These are phyloP conservation scores for Coniosporium tulheliwenetii DNA, from an alignment of 2,329 filamentous ascomycete genomes.

Conservation along the genomic window DNA sequence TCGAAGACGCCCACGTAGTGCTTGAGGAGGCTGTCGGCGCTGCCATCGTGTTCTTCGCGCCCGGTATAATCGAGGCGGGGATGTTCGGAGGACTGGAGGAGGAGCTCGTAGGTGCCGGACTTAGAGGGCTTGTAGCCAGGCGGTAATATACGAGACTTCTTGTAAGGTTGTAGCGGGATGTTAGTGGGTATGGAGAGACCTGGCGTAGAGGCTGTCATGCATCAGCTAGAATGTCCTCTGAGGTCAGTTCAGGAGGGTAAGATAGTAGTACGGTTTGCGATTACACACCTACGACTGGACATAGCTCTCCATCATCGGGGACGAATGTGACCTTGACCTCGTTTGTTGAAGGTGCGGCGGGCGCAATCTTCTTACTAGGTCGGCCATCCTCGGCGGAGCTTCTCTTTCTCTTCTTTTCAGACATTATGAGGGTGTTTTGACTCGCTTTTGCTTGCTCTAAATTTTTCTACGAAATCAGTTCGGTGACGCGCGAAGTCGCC, in stretches of 20 bases:
- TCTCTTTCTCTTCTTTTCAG: slow-evolving; percentile 37
- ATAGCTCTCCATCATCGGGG: slow-evolving; percentile 2
- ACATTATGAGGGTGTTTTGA: background rate
- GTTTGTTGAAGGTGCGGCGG: slow-evolving; percentile 4
- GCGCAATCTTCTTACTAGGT: slow-evolving; percentile 21
- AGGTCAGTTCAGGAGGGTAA: slow-evolving; percentile 2
- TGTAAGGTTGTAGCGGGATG: slow-evolving; percentile 34
- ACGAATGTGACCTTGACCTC: slow-evolving; percentile 13
- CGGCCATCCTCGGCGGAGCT: slow-evolving; percentile 24
- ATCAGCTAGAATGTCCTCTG: slow-evolving; percentile 10
- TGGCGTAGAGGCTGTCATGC: slow-evolving; percentile 21
- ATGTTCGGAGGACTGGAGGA: slow-evolving; percentile 46
- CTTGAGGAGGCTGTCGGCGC: slow-evolving; percentile 33
- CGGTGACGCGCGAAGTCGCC: no score
- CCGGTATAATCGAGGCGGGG: slow-evolving; percentile 44
- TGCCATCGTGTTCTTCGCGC: slow-evolving; percentile 29
- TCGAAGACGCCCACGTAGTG: slow-evolving; percentile 49
- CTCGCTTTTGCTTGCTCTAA: no score
- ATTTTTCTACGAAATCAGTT: no score
- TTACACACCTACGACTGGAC: slow-evolving; percentile 6
- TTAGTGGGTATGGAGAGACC: slow-evolving; percentile 23
- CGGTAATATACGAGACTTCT: slow-evolving; percentile 16
- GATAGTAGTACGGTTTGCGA: background rate
- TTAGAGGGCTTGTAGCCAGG: slow-evolving; percentile 15
- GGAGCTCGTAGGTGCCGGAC: slow-evolving; percentile 30